These are phyloP conservation scores for Kalanchoe fedtschenkoi DNA, from an alignment of 164 flowering plant genomes.

Conservation along the genomic window DNA sequence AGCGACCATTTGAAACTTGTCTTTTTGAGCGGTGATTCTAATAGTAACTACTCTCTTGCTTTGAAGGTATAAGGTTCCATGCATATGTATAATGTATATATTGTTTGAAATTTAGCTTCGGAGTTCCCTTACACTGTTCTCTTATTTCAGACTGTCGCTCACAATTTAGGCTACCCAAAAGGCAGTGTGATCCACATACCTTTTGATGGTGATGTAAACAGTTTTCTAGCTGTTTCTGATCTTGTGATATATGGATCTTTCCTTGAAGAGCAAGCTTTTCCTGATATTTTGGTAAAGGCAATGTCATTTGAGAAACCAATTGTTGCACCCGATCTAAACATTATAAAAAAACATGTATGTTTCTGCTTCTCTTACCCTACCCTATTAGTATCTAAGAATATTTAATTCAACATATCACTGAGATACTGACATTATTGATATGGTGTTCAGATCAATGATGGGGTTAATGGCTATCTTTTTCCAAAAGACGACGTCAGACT, in stretches of 20 bases:
- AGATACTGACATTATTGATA: conserved; percentile 26
- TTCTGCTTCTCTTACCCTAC: conserved; percentile 12
- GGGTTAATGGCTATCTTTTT: conserved; percentile 81
- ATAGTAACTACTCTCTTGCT: conserved; percentile 49
- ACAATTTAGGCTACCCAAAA: conserved; percentile 51
- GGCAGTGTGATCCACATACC: conserved; percentile 47
- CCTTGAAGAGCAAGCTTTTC: conserved; percentile 84
- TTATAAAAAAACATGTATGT: conserved; percentile 74
- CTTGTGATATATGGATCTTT: conserved; percentile 88
- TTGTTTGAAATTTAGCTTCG: neutral
- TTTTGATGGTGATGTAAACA: conserved; percentile 34
- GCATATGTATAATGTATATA: neutral
- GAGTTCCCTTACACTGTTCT: neutral
- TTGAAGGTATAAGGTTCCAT: conserved; percentile 44
- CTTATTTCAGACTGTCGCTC: conserved; percentile 55
- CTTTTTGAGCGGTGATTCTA: conserved; percentile 43
- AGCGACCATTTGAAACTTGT: conserved; percentile 44
- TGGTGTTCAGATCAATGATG: conserved; percentile 63
- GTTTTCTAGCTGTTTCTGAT: conserved; percentile 37
- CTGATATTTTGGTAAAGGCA: conserved; percentile 64
- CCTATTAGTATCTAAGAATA: neutral
- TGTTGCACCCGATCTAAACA: conserved; percentile 70
- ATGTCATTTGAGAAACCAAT: conserved; percentile 81
- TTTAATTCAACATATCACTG: neutral
- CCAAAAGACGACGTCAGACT: conserved; percentile 56